Base-by-base conservation (phyloP, 1,284 basidiomycete species). In the Pholiota adiposa region DNA sequence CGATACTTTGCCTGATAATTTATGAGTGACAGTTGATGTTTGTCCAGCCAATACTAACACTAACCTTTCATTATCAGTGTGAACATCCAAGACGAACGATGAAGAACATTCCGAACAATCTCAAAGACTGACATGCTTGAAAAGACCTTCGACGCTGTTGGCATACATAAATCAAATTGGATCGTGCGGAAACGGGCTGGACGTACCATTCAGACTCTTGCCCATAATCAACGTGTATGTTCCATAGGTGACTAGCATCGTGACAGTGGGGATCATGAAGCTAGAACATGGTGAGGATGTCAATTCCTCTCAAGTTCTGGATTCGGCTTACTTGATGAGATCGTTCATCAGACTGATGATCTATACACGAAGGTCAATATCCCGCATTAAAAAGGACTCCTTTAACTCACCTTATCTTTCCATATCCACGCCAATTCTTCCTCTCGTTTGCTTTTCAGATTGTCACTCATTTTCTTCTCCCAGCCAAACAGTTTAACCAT, bases 401-500 rank as follows among this genome's bases (percentile, higher is more conserved):
- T 25, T 14, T 7, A n/a, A 72, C 31, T 66, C 27, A 84, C 61
- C 59, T 79, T 75, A 49, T 75, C 73, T 66, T 73, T 79, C 70
- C 74, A 78, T 27, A 85, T 66, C 66, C 74, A 80, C 0, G 65
- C 62, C 11, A 92, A 71, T 72, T 92, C 89, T 4, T 79, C 77
- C 55, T 87, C 83, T 29, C 83, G 74, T 75, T 81, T 83, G 21
- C 75, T 77, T 18, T 75, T 71, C 29, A 89, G 77, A 33, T 76
- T 75, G 7, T 76, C 69, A 40, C 79, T 77, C 74, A 87, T 83
- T 62, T 82, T 79, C 14, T 71, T 72, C 64, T 89, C 87, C 88
- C 88, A 90, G 9, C 84, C 89, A 65, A 92, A 90, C 63, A 90
- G 81, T 73, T 91, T 90, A 72, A 89, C 73, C 81, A 88, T 88